Base-by-base conservation (phyloP, 768 basidiomycete genomes). In the Omphalotus guepiniiformis region DNA sequence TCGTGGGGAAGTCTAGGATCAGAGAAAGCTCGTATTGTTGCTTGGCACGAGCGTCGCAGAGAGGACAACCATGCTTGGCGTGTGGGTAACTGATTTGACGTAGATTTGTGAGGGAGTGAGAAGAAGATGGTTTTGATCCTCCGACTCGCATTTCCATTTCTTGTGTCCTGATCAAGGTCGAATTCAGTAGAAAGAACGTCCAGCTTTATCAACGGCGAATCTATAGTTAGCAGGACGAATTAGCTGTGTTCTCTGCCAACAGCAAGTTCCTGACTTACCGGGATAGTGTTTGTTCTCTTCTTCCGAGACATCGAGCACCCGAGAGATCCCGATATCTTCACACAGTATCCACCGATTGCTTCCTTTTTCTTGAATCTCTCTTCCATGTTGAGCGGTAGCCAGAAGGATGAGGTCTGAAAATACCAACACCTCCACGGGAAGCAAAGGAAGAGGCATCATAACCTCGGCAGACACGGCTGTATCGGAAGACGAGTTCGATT, bases 391-490 rank as follows among this genome's bases (percentile, higher is more conserved):
- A 1, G 50, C 51, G 19, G 65, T 65, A 15, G 79, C 75, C 23
- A 90, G 60, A n/a, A 91, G 54, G 39, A 88, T 59, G 26, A 91
- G 48, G 60, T 93, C 88, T 15, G 78, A 78, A 63, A 91, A 88
- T 12, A 87, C 74, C 47, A 79, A 70, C 13, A 62, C 67, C 39
- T 71, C 69, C 7, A 70, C 55, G 15, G 47, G 29, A 37, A 21
- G 37, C 15, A 28, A 30, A 16, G 29, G 47, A 30, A 18, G 45
- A 16, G 38, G 42, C 15, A 38, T 49, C 26, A 29, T 52, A 7
- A 44, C 53, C 29, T 52, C 50, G 18, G 50, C 30, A 19, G 63
- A 64, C 3, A 49, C 40, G 12, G 55, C 62, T 47, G 61, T 62
- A 40, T 55, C 54, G 26, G 65, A 61, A 3, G 63, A 62, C 15